Base-by-base conservation (phyloP, 495 filamentous ascomycete species). In the Penicillium salamii region DNA sequence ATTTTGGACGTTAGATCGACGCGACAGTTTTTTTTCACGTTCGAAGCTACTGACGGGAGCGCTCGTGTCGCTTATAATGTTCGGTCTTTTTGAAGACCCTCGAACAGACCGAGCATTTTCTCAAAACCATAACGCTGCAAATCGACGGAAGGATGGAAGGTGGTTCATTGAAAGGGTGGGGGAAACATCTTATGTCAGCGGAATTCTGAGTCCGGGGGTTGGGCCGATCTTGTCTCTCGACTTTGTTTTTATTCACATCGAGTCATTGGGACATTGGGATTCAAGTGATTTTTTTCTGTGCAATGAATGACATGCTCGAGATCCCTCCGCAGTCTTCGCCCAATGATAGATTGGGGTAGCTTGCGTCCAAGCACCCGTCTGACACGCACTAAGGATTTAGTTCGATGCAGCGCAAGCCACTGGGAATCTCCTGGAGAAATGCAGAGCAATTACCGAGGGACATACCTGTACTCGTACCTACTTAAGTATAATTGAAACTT, bases 81-180 rank as follows among this genome's bases (percentile, higher is more conserved):
- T 80, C 77, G 14, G 75, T 76, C 60, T 80, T 80, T 56, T 73
- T 74, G 64, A 78, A 80, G 43, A 67, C 71, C 38, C 75, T 67
- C 47, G 76, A 74, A 63, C 77, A 80, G 47, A 77, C 71, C 31
- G 57, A 67, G 52, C 77, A 80, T 61, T 78, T 74, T 61, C 67
- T 71, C 46, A 76, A 57, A 54, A 76, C 72, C 73, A 77, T 75
- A 48, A 57, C 38, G 35, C 13, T 47, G n/a, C 31, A 12, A 14
- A 41, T 45, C 12, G 7, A 26, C 13, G 9, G 20, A 34, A 18
- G n/a, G 31, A 45, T 11, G 23, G 15, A 21, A 14, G 28, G 12
- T 28, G 26, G 28, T 33, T 7, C 6, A 21, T 32, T 17, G 18
- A 20, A 44, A 53, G 46, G 33, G 32, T 31, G 18, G 42, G 42